Conservation (phyloP, 495 filamentous ascomycete species). For the Penicillium lagena region DNA sequence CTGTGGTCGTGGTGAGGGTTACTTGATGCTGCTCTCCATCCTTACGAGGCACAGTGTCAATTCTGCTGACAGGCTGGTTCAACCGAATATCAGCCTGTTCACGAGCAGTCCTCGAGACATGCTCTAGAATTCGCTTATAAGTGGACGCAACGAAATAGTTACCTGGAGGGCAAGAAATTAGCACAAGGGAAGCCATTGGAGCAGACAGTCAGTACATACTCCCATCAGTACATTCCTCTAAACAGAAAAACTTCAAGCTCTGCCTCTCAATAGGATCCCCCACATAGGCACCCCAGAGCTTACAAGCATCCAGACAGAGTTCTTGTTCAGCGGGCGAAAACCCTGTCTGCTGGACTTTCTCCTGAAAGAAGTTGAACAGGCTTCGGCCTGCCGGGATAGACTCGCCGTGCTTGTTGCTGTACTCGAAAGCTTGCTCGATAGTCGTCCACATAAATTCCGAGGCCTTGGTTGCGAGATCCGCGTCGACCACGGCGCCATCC, state of each 20-base stretch:
- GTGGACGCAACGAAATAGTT: conserved; percentile 87
- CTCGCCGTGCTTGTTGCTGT: conserved; percentile 62
- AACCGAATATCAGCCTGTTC: conserved; percentile 57
- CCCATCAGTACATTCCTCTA: conserved; percentile 93
- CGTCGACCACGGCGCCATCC: conserved; percentile 51
- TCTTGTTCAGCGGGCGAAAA: conserved; percentile 46
- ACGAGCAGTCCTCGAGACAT: conserved; percentile 57
- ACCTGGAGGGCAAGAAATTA: conserved; percentile 38
- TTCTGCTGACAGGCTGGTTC: conserved; percentile 45
- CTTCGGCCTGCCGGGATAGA: conserved; percentile 61
- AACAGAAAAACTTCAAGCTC: conserved; percentile 85
- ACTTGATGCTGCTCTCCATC: conserved; percentile 23
- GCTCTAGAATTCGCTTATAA: conserved; percentile 67
- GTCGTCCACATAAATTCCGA: conserved; percentile 69
- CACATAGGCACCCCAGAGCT: conserved; percentile 84
- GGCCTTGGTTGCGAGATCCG: conserved; percentile 44
- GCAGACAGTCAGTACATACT: conserved; percentile 41
- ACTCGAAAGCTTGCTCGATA: conserved; percentile 69
- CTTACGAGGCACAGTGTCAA: conserved; percentile 29
- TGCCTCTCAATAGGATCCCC: conserved; percentile 71
- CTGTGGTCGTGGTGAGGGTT: conserved; percentile 48
- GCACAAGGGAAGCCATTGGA: not conserved
- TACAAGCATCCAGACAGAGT: conserved; percentile 54
- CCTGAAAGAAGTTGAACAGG: conserved; percentile 70
- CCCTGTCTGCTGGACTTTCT: conserved; percentile 50